Evolutionary conservation across 2,329 filamentous ascomycete species (phyloP).

Genomic region (Ophiostoma sp.): DNA sequence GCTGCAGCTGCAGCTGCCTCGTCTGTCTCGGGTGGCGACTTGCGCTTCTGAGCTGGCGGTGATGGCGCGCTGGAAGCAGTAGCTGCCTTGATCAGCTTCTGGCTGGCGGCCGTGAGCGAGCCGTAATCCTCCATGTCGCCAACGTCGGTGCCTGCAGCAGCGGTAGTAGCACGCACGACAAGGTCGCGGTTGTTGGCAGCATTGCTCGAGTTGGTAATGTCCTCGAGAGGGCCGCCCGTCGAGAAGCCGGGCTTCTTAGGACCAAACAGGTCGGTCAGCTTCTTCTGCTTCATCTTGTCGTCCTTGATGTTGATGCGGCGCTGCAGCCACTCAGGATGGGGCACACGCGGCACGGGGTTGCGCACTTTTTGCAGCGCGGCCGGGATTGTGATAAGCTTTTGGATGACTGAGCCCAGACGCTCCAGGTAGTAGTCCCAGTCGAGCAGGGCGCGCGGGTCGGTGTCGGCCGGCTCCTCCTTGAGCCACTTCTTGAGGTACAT

Average conservation of each 20-base stretch:
- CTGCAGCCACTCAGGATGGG: conserved; percentile 95
- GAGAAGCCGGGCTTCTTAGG: conserved; percentile 32
- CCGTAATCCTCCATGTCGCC: conserved; percentile 78
- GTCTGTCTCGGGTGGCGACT: conserved; percentile 60
- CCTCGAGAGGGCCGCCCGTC: conserved; percentile 55
- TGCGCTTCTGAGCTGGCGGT: conserved; percentile 59
- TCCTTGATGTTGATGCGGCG: conserved; percentile 91
- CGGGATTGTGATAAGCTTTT: conserved; percentile 98
- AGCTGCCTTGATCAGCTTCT: conserved; percentile 46
- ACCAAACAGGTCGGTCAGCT: conserved; percentile 87
- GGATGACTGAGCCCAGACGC: conserved; percentile 91
- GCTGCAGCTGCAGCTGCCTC: conserved; percentile 36
- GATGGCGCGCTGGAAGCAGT: conserved; percentile 25
- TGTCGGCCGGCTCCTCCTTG: conserved; percentile 83
- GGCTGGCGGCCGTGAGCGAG: conserved; percentile 28
- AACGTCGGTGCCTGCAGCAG: conserved; percentile 30
- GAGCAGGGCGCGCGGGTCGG: conserved; percentile 81
- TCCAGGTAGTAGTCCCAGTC: conserved; percentile 98
- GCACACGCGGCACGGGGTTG: conserved; percentile 88
- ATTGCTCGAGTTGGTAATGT: conserved; percentile 60
- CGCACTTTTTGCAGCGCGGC: conserved; percentile 90
- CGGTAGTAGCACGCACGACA: conserved; percentile 39
- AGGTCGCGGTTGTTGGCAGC: conserved; percentile 18
- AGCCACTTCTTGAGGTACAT: conserved; percentile 93
- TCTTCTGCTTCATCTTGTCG: conserved; percentile 96